These are phyloP conservation scores for Selaginella tamariscina DNA, from an alignment of 75 land plant genomes.

Conservation along the genomic window DNA sequence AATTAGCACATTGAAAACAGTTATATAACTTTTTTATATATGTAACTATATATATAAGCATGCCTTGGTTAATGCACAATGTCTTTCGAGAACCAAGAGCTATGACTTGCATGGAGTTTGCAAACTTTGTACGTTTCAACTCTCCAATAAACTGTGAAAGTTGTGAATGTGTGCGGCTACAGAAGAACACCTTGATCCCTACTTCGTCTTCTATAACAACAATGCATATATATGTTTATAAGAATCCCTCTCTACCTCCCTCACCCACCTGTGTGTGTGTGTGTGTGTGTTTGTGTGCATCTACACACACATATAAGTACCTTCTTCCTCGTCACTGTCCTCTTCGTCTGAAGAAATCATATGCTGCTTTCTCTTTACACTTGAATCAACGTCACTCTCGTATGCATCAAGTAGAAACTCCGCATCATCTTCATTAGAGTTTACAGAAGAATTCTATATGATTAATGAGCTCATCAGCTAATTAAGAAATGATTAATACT, in stretches of 20 bases:
- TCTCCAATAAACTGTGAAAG: constrained; percentile 88
- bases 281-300: too few species aligned
- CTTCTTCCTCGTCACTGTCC: constrained; percentile 34
- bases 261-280: too few species aligned
- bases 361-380: constrained; percentile 24
- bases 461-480: too few species aligned
- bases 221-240: too few species aligned
- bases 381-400: constrained; percentile 60
- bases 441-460: background rate
- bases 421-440: constrained; percentile 28
- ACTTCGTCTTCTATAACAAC: constrained; percentile 37
- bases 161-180: constrained; percentile 98
- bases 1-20: background rate
- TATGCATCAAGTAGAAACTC: constrained; percentile 87
- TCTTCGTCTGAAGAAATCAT: background rate
- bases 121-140: constrained; percentile 62
- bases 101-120: constrained; percentile 42
- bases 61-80: constrained; percentile 77
- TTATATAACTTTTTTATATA: background rate
- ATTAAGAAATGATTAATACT: too few species aligned
- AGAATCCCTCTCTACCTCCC: too few species aligned
- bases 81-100: constrained; percentile 85
- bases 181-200: constrained; percentile 63
- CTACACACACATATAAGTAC: too few species aligned
- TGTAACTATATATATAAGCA: background rate